Percentiles rank a stretch among this genome's conserved stretches.
phyloP scores from a whole-genome alignment of 2,329 filamentous ascomycete genomes.

The Cyphellophora europaea region DNA sequence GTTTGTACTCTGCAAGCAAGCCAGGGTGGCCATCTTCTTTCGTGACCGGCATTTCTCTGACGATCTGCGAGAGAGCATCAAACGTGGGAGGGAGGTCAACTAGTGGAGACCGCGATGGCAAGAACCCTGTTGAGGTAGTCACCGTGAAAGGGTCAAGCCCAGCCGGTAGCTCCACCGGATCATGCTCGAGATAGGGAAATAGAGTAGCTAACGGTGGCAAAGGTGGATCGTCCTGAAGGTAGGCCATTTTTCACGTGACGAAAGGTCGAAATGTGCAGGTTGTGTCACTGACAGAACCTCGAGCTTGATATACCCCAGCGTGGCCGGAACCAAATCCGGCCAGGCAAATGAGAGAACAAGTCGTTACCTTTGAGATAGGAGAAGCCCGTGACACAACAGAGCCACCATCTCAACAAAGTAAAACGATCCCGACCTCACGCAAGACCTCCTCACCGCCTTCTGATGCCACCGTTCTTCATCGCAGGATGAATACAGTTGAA shows the following conservation, averaged over 20 bases:
- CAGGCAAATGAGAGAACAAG: slow-evolving; percentile 5
- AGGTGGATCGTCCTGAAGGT: slow-evolving; percentile 14
- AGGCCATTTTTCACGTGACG: slow-evolving; percentile 6
- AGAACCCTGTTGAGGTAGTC: slow-evolving; percentile 35
- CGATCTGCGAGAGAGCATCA: slow-evolving; percentile 58
- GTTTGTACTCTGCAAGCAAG: slow-evolving; percentile 61
- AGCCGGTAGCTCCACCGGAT: slow-evolving; percentile 29
- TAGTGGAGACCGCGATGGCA: slow-evolving; percentile 31
- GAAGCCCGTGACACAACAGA: slow-evolving; percentile 13
- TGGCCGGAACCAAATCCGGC: slow-evolving; percentile 19
- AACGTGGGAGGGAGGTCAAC: slow-evolving; percentile 62
- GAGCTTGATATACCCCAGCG: slow-evolving; percentile 11
- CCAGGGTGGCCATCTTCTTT: slow-evolving; percentile 65
- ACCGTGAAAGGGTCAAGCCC: slow-evolving; percentile 38
- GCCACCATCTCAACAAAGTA: neutral
- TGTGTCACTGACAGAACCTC: neutral
- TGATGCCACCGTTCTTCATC: too few species aligned
- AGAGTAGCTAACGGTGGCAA: slow-evolving; percentile 27
- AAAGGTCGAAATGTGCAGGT: neutral
- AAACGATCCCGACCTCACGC: too few species aligned
- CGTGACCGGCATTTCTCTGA: slow-evolving; percentile 70
- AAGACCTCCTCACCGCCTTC: too few species aligned
- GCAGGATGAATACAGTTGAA: neutral
- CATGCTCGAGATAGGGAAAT: slow-evolving; percentile 36
- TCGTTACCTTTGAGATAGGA: slow-evolving; percentile 11